Evolutionary conservation across 768 basidiomycete genomes (phyloP), one percentile per base, ranked within the genome.

Genomic region (Mycena galericulata): DNA sequence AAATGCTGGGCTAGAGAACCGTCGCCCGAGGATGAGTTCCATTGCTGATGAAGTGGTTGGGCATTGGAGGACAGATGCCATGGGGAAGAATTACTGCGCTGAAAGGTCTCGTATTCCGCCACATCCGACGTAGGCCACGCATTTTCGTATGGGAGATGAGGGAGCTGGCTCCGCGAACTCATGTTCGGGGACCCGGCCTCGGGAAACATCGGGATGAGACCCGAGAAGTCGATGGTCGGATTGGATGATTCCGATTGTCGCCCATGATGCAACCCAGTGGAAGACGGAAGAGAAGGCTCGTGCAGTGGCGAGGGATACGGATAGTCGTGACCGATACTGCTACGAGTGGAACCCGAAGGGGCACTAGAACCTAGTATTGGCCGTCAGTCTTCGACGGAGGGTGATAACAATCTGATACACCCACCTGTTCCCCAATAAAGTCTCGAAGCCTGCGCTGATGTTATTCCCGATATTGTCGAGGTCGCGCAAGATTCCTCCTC

Each of bases 201-300:
- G 0, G 3, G 30, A 58, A 61, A 67, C 66, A 67, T 67, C 2
- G 66, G 66, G 27, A 67, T 67, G 5, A 67, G 59, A 10, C 59
- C 45, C 10, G 59, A 47, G 29, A 67, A 67, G 24, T 67, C 66
- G n/a, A 67, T 54, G 9, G 49, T 36, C 32, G 65, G 56, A 27
- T 54, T 59, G 4, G 64, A 51, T 8, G 47, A 26, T 4, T 59
- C 49, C 18, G 62, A n/a, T n/a, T 49, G 32, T 3, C 54, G 53
- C 5, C 57, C 58, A 41, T 66, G 58, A 36, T 36, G 29, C 38
- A 49, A 41, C n/a, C 56, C 47, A 3, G 15, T 15, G 20, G 58
- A 27, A 50, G 32, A 30, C 8, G 40, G 54, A 18, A 41, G 47
- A 14, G 34, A 36, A 20, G 47, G 14, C 10, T 29, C 24, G 7